Evolutionary conservation across 129 eudicot species (phyloP).

Genomic region (Centrapalus pauciflorus): DNA sequence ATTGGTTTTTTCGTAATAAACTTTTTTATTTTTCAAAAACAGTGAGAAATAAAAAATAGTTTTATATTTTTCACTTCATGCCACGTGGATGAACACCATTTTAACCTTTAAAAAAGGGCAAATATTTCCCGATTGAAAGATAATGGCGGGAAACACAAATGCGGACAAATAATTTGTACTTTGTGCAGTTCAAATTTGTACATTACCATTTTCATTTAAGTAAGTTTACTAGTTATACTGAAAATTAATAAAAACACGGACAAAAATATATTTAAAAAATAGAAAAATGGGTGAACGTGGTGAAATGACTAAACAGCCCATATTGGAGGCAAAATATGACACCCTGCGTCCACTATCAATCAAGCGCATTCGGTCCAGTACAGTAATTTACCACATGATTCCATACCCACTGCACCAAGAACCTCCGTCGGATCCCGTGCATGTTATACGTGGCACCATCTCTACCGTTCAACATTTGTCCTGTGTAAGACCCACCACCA

Average conservation of each 20-base stretch:
- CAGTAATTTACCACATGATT: constrained; percentile 78
- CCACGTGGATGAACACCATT: background rate
- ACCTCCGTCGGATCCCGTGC: constrained; percentile 79
- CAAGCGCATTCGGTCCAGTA: constrained; percentile 88
- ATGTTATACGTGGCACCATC: constrained; percentile 94
- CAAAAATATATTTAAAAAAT: background rate
- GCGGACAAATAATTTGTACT: background rate
- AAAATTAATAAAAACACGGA: background rate
- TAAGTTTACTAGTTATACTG: background rate
- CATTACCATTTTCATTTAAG: background rate
- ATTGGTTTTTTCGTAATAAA: no score
- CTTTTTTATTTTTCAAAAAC: no score
- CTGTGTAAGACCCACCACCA: constrained; percentile 92
- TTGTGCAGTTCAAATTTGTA: background rate
- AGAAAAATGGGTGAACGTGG: background rate
- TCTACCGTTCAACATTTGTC: constrained; percentile 73
- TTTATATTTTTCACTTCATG: no score
- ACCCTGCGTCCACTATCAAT: constrained; percentile 27
- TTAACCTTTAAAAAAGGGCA: background rate
- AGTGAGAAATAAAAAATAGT: no score
- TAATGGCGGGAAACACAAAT: background rate
- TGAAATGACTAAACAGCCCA: constrained; percentile 7
- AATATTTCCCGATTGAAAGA: background rate
- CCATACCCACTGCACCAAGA: constrained; percentile 91
- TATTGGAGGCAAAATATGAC: background rate